phyloP scores from a whole-genome alignment of 2,329 filamentous ascomycete genomes.

The Botrytis deweyae region DNA sequence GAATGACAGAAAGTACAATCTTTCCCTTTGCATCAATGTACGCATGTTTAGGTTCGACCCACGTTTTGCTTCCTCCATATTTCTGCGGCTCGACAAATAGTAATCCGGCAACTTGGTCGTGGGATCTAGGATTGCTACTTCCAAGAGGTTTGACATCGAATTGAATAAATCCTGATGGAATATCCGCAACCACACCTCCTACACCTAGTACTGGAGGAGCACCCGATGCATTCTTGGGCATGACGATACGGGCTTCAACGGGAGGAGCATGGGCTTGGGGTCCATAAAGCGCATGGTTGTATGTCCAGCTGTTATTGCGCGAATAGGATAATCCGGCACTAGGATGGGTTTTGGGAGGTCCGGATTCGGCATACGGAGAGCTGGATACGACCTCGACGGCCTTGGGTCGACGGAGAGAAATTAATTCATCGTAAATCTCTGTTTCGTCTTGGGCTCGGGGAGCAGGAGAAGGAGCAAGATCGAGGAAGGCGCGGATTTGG shows the following conservation, averaged over 20 bases:
- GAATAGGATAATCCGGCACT: slow-evolving; percentile 63
- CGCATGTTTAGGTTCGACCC: slow-evolving; percentile 34
- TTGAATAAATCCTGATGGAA: slow-evolving; percentile 25
- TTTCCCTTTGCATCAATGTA: slow-evolving; percentile 36
- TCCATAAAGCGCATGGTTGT: slow-evolving; percentile 61
- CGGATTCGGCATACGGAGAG: slow-evolving; percentile 46
- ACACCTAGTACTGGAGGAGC: slow-evolving; percentile 34
- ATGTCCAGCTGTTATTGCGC: slow-evolving; percentile 52
- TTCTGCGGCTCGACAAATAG: slow-evolving; percentile 34
- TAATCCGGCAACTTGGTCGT: slow-evolving; percentile 26
- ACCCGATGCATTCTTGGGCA: slow-evolving; percentile 44
- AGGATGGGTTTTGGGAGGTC: slow-evolving; percentile 62
- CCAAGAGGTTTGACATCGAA: slow-evolving; percentile 10
- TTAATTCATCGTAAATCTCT: neutral
- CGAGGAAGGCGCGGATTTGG: slow-evolving; percentile 59
- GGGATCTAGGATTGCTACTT: neutral
- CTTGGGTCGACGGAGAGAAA: neutral
- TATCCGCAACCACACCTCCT: slow-evolving; percentile 36
- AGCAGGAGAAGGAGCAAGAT: slow-evolving; percentile 46
- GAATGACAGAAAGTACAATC: slow-evolving; percentile 31
- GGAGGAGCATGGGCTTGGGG: slow-evolving; percentile 54
- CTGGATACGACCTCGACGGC: slow-evolving; percentile 30
- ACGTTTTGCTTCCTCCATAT: slow-evolving; percentile 37
- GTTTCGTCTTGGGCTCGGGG: neutral
- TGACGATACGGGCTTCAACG: slow-evolving; percentile 57